Evolutionary conservation across 2,329 filamentous ascomycete species (phyloP), one percentile per base, ranked within the genome.

Genomic region (Teratosphaeria zuluensis): DNA sequence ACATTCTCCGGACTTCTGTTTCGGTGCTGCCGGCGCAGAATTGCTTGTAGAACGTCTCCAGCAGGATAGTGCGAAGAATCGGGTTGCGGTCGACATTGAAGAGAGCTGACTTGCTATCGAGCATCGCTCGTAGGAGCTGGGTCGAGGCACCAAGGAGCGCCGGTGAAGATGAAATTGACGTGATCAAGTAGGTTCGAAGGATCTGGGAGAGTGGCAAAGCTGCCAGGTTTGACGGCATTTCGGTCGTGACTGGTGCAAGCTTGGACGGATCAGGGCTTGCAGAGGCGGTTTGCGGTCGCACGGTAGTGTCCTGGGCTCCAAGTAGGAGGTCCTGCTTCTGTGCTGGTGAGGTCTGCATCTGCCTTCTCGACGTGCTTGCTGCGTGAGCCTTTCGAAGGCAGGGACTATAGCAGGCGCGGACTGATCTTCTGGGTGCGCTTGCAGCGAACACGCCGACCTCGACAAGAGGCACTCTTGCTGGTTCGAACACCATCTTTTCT

Each of bases 1-100:
- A 82, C 0, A 87, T 91, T 32, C 71, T 74, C 51, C 78, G 77
- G 1, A 95, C 87, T 73, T 96, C 89, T 1, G 72, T 67, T 0
- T 81, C 78, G 54, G 83, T 87, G 74, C 91, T 88, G 31, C 92
- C 92, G 0, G 89, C 90, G 73, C 92, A 96, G 74, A 95, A 96
- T 68, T 96, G 92, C 28, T 85, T 84, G 72, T 96, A 96, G 67
- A 96, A 91, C 0, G 90, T 95, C 69, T 85, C 83, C 71, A 91
- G 90, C 55, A 96, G 78, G 51, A 91, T 70, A 60, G 78, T 82
- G 51, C 84, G 81, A 16, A 95, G 79, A 1, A 92, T 53, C 0
- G 84, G 84, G 70, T 95, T 96, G 56, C 76, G 79, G 69, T 95
- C 90, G 4, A 90, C 85, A 71, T 87, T 86, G 59, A 94, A 78